These are phyloP conservation scores for Choanephora cucurbitarum DNA, from an alignment of 371 early-diverging fungal species.

Conservation along the genomic window DNA sequence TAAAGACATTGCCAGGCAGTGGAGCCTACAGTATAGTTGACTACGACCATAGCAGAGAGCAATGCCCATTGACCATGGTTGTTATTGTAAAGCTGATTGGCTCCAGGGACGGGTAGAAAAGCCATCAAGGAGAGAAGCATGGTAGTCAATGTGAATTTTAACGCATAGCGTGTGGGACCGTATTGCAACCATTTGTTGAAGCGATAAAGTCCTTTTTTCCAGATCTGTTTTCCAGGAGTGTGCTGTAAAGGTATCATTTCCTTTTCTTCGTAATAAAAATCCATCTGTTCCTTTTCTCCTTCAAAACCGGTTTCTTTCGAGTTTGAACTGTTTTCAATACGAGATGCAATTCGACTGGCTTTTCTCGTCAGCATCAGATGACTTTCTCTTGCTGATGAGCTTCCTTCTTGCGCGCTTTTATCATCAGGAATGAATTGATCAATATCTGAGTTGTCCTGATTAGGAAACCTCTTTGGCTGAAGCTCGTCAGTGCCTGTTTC, in stretches of 20 bases:
- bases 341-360: background rate
- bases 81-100: slow-evolving; percentile 30
- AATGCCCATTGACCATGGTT: slow-evolving; percentile 50
- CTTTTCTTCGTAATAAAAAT: background rate
- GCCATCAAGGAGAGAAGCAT: slow-evolving; percentile 40
- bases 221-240: slow-evolving; percentile 30
- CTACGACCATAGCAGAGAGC: slow-evolving; percentile 41
- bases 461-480: too few relatives aligned
- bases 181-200: slow-evolving; percentile 22
- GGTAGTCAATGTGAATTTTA: slow-evolving; percentile 38
- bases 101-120: slow-evolving; percentile 38
- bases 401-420: background rate
- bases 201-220: slow-evolving; percentile 29
- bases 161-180: slow-evolving; percentile 36
- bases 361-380: background rate
- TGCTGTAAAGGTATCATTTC: slow-evolving; percentile 29
- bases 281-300: slow-evolving; percentile 8
- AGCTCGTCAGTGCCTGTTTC: too few relatives aligned
- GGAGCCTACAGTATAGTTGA: slow-evolving; percentile 42
- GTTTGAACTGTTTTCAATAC: background rate
- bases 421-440: background rate
- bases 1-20: slow-evolving; percentile 34
- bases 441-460: background rate
- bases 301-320: too few relatives aligned
- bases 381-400: background rate